Base-by-base conservation (phyloP, 257 asterid species). In the Hygrophila difformis region DNA sequence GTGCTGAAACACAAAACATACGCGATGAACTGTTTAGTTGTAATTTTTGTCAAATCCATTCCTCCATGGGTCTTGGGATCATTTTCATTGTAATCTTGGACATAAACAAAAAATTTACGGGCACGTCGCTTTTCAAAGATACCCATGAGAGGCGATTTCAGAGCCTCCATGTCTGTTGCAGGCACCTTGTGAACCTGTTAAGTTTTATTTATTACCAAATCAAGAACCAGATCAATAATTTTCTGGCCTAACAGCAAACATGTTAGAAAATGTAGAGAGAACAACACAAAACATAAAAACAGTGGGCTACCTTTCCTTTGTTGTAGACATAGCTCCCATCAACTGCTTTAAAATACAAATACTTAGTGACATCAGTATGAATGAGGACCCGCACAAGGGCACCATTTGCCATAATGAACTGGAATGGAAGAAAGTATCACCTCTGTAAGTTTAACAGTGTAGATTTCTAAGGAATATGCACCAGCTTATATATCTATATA, bases 351-450 rank as follows among this genome's bases (percentile, higher is more conserved):
- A 89, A 89, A 69, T 59, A 74, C 70, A 89, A 59, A 71, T 89
- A 89, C 61, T 89, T 89, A 1, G 97, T 89, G 21, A 89, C 97
- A 63, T 82, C 83, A 5, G 96, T 85, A 51, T 89, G 97, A 69
- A 89, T 89, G 50, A 89, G 93, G 57, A 82, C 87, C 28, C 96
- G 84, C 47, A 89, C 96, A 56, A 89, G 93, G 42, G 67, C 80
- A 65, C 97, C 96, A 69, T 89, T 89, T 55, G 97, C 97, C 97
- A 89, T 84, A 39, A 89, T 89, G 70, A 68, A 89, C 97, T 89
- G 81, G 61, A 31, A 56, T 13, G 29, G 26, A 51, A 33, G 3
- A 28, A 64, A 60, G 35, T 7, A 43, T 31, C 33, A 18, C 61
- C 6, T 62, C 16, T 40, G 40, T 44, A 28, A 21, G 8, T 15